Percentiles rank a stretch among this genome's conserved stretches.
Conservation (phyloP, 2,329 filamentous ascomycete species). For the Colletotrichum siamense region DNA sequence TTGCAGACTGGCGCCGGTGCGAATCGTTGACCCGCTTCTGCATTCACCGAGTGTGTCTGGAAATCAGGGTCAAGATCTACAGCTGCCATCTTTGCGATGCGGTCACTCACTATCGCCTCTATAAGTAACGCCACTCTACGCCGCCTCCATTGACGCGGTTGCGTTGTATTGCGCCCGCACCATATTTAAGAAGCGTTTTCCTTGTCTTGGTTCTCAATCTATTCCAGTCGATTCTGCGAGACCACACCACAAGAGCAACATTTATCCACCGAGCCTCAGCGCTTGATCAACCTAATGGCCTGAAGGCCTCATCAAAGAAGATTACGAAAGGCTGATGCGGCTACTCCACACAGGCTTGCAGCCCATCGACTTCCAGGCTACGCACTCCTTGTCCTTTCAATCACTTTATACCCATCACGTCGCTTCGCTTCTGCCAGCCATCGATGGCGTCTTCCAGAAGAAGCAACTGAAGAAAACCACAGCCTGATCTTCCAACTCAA, state of each 20-base stretch:
- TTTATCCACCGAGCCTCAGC: background rate
- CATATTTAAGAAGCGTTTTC: background rate
- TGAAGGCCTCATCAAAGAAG: background rate
- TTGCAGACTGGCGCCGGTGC: background rate
- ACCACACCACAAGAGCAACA: background rate
- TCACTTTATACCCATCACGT: background rate
- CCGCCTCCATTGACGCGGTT: background rate
- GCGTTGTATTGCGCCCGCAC: background rate
- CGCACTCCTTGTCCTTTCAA: background rate
- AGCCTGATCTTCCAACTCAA: background rate
- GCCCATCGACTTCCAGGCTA: background rate
- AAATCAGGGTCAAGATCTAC: background rate
- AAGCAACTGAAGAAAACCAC: background rate
- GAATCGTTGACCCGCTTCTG: background rate
- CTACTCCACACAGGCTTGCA: background rate
- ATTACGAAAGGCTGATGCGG: background rate
- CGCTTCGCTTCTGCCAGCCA: rapidly evolving
- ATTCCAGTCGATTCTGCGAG: background rate
- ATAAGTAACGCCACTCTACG: background rate
- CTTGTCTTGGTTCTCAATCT: background rate
- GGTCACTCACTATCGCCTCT: background rate
- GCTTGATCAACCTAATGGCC: background rate
- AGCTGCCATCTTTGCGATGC: background rate
- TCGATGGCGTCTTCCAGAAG: background rate
- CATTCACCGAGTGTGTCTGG: background rate